A percentile compares a stretch with the other conserved stretches of the same genome.
Evolutionary conservation across 2,329 filamentous ascomycete genomes (phyloP).

Genomic region (Orbilia brochopaga): DNA sequence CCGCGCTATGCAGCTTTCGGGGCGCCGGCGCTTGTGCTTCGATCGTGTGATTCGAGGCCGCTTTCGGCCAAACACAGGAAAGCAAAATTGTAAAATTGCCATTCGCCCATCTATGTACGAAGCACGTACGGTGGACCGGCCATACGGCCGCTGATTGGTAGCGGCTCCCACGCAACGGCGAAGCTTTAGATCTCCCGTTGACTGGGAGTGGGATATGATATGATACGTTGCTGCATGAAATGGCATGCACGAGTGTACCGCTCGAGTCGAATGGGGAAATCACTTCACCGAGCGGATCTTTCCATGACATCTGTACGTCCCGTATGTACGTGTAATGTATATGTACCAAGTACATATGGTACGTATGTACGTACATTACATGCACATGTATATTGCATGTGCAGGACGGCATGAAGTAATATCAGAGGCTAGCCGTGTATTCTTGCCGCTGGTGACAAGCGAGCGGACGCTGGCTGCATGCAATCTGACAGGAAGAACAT

Average conservation of each 20-base stretch:
- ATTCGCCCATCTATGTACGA: constrained; percentile 35
- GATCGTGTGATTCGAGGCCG: constrained; percentile 41
- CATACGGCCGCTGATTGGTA: constrained; percentile 27
- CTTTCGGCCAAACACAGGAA: constrained; percentile 27
- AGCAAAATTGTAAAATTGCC: constrained; percentile 10
- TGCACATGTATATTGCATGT: no score
- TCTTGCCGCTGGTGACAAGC: constrained; percentile 9
- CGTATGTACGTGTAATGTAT: no score
- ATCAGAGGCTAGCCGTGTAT: background rate
- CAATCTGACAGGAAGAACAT: constrained; percentile 6
- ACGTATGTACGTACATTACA: no score
- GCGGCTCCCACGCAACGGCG: background rate
- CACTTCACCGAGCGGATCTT: constrained; percentile 28
- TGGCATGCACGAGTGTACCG: constrained; percentile 24
- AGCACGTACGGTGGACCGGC: no score
- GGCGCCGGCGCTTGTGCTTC: constrained; percentile 43
- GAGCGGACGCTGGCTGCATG: background rate
- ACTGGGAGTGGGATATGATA: no score
- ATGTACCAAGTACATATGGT: constrained; percentile 4
- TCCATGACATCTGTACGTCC: constrained; percentile 10
- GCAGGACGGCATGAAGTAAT: background rate
- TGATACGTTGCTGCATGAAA: constrained; percentile 26
- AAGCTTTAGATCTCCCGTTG: no score
- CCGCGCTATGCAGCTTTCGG: constrained; percentile 40
- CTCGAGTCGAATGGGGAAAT: constrained; percentile 6